Conservation (phyloP, 148 eudicot genomes). For the Persicaria maculosa region DNA sequence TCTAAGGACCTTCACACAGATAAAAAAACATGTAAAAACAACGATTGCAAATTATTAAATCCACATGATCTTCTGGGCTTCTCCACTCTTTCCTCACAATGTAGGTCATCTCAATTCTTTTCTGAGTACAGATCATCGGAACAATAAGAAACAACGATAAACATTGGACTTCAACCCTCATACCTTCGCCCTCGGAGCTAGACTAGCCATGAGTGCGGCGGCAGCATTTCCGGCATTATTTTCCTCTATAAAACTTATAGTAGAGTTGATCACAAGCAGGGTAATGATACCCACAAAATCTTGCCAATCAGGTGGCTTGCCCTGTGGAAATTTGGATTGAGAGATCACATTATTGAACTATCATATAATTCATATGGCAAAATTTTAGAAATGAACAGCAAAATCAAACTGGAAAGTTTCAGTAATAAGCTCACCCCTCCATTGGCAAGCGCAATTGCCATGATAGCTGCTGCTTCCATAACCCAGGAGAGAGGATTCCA, state of each 20-base stretch:
- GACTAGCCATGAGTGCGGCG: constrained; percentile 98
- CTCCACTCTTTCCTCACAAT: no score
- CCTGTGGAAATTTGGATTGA: constrained; percentile 32
- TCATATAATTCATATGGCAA: background rate
- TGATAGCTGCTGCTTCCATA: constrained; percentile 99
- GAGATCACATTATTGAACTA: background rate
- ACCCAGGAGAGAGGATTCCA: constrained; percentile 99
- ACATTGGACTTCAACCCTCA: background rate
- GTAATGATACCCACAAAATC: constrained; percentile 98
- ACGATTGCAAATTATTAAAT: background rate
- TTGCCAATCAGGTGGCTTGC: constrained; percentile 99
- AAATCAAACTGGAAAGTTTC: background rate
- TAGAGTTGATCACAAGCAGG: constrained; percentile 84
- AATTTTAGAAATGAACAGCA: background rate
- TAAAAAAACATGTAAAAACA: background rate
- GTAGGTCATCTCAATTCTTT: background rate
- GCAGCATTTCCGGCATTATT: constrained; percentile 99
- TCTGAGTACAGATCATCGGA: background rate
- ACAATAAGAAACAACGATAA: background rate
- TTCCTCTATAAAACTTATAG: constrained; percentile 95
- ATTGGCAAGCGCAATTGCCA: constrained; percentile 99
- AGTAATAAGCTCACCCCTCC: constrained; percentile 71
- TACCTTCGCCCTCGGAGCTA: constrained; percentile 99
- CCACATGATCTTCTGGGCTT: background rate
- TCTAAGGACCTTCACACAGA: constrained; percentile 53